Evolutionary conservation across 495 filamentous ascomycete species (phyloP).

Genomic region (Talaromyces trachyspermus): DNA sequence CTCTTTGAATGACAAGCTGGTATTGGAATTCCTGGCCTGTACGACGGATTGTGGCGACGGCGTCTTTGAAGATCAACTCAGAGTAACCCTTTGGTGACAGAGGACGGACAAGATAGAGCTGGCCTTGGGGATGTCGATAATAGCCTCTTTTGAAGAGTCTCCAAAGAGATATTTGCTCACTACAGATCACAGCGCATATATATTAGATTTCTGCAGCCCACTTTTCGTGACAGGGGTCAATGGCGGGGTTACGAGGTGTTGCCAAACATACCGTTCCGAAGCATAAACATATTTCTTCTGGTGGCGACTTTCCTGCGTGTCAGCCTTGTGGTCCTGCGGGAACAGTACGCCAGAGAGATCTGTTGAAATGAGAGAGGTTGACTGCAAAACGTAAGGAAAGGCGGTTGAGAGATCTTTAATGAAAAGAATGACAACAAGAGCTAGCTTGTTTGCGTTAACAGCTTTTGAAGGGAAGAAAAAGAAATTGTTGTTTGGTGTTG

Average conservation of each 20-base stretch:
- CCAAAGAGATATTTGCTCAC: constrained; percentile 90
- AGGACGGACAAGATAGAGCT: constrained; percentile 94
- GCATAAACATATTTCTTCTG: constrained; percentile 61
- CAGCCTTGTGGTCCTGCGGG: background rate
- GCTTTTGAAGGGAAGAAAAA: background rate
- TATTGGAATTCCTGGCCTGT: constrained; percentile 95
- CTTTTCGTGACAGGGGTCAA: background rate
- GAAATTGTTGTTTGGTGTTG: background rate
- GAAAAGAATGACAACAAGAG: no score
- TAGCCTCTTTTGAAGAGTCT: constrained; percentile 83
- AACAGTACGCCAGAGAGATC: background rate
- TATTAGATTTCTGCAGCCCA: constrained; percentile 12
- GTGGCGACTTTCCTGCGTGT: constrained; percentile 25
- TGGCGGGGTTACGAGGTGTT: constrained; percentile 25
- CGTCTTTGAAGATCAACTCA: constrained; percentile 98
- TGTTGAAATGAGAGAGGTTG: background rate
- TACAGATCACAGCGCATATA: constrained; percentile 24
- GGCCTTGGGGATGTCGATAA: constrained; percentile 93
- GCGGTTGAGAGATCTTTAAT: background rate
- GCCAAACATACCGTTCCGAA: constrained; percentile 54
- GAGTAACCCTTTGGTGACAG: constrained; percentile 94
- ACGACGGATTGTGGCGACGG: constrained; percentile 79
- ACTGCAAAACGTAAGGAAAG: no score
- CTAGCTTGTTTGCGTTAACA: no score
- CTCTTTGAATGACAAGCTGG: constrained; percentile 90